These are phyloP conservation scores for Fusarium mexicanum DNA, from an alignment of 2,329 filamentous ascomycete genomes.

Conservation along the genomic window DNA sequence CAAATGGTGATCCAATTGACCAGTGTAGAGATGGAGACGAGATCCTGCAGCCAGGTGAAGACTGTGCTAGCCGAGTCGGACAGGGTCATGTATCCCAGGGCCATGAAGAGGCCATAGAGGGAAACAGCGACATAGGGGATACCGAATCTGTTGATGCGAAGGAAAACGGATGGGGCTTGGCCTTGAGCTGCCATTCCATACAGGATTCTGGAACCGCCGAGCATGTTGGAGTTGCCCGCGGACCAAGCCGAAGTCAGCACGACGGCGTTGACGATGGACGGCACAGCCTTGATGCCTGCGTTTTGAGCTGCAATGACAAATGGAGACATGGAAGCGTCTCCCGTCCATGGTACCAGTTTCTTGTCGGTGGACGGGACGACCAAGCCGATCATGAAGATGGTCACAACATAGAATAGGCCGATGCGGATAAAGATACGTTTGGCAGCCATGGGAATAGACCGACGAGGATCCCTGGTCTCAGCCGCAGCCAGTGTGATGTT, in stretches of 20 bases:
- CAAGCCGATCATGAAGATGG: conserved; percentile 6
- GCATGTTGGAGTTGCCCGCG: background rate
- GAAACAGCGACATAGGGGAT: conserved; percentile 1
- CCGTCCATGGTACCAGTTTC: background rate
- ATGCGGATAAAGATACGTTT: background rate
- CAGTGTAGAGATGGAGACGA: background rate
- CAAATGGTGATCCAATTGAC: conserved; percentile 2
- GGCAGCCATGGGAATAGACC: background rate
- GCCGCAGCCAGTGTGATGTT: background rate
- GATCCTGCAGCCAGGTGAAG: conserved; percentile 9
- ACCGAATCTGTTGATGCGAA: conserved; percentile 1
- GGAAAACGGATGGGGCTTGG: background rate
- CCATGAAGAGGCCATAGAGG: background rate
- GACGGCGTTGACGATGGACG: conserved; percentile 3
- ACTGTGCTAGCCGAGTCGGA: background rate
- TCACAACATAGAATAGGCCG: background rate
- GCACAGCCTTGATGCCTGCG: conserved; percentile 1
- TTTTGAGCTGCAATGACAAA: conserved; percentile 2
- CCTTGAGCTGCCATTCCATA: conserved; percentile 2
- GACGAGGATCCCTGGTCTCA: background rate
- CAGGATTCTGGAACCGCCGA: background rate
- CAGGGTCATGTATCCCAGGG: background rate
- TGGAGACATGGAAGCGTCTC: background rate
- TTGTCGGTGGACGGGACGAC: conserved; percentile 1
- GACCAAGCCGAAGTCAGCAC: conserved; percentile 6